Evolutionary conservation across 2,329 filamentous ascomycete species (phyloP), one percentile per base, ranked within the genome.

Genomic region (Botrytis paeoniae): DNA sequence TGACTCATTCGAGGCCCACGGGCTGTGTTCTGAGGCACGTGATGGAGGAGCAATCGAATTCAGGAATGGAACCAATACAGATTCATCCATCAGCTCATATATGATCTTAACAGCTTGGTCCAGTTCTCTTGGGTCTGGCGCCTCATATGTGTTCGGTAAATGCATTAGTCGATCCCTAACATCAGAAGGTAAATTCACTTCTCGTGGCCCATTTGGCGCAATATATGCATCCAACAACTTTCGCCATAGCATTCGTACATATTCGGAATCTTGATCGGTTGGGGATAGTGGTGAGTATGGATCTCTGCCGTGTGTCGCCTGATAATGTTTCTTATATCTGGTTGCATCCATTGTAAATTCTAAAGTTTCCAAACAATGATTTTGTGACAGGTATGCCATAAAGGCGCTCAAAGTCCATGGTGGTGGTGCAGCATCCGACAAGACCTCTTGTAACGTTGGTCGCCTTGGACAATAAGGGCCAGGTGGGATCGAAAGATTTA

Each of bases 11-110:
- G 80, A 81, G 25, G 76, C 75, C 79, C 79, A 81, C 32, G 79
- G 79, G 70, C 75, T 78, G 7, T 76, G 74, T 20, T 79, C 78
- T 3, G 78, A 64, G 3, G 74, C 76, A 69, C 78, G 77, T 73
- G 79, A 73, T 41, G 78, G 68, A 35, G 73, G 76, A 39, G 75
- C 75, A 6, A 81, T 76, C 12, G 80, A 80, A 75, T 97, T 95
- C 71, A 98, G 86, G 80, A 98, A 99, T 0, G 95, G 95, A 0
- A 97, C 91, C 69, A 98, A 86, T 0, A 98, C 93, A 5, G 95
- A 98, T 81, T 98, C 96, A 79, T 97, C 97, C 95, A 99, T 98
- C 72, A 99, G 85, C 78, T 98, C 96, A 81, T 95, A 95, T 59
- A 98, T 93, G 75, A 97, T 97, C 75, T 89, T 88, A 37, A 97